phyloP scores from a whole-genome alignment of 2,329 filamentous ascomycete species.

The Fusarium sp. region DNA sequence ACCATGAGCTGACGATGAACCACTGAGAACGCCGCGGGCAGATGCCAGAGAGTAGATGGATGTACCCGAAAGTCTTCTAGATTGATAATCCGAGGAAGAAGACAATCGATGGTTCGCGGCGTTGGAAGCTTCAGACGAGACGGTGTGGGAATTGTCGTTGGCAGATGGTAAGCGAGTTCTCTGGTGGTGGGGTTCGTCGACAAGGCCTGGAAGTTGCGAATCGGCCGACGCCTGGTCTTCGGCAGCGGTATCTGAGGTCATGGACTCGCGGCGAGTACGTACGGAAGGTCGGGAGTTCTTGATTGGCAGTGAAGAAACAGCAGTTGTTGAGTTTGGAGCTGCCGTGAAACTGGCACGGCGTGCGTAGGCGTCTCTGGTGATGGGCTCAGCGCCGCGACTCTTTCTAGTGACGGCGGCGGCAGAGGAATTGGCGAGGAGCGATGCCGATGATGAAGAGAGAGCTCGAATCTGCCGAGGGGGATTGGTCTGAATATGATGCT shows the following conservation, averaged over 20 bases:
- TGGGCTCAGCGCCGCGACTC: slow-evolving; percentile 71
- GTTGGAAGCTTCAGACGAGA: slow-evolving; percentile 66
- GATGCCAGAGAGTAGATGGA: slow-evolving; percentile 81
- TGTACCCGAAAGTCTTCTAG: slow-evolving; percentile 79
- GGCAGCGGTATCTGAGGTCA: slow-evolving; percentile 58
- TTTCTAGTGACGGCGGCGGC: slow-evolving; percentile 65
- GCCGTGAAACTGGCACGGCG: slow-evolving; percentile 74
- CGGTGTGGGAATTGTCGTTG: slow-evolving; percentile 49
- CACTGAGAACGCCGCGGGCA: slow-evolving; percentile 65
- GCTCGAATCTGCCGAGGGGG: slow-evolving; percentile 40
- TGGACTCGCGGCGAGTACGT: slow-evolving; percentile 62
- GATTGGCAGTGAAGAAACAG: slow-evolving; percentile 43
- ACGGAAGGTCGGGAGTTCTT: slow-evolving; percentile 60
- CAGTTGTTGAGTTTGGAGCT: slow-evolving; percentile 62
- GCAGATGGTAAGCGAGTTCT: slow-evolving; percentile 56
- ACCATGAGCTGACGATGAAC: slow-evolving; percentile 67
- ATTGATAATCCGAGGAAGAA: slow-evolving; percentile 67
- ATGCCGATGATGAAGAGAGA: slow-evolving; percentile 50
- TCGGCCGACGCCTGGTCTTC: slow-evolving; percentile 56
- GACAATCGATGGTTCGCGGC: slow-evolving; percentile 56
- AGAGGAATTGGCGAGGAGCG: slow-evolving; percentile 62
- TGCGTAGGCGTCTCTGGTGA: slow-evolving; percentile 69
- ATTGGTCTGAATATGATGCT: slow-evolving; percentile 29
- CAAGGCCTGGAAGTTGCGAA: slow-evolving; percentile 60
- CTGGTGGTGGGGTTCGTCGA: slow-evolving; percentile 65